Evolutionary conservation across 2,329 filamentous ascomycete genomes (phyloP).

Genomic region (Pseudopyrenochaeta lycopersici): DNA sequence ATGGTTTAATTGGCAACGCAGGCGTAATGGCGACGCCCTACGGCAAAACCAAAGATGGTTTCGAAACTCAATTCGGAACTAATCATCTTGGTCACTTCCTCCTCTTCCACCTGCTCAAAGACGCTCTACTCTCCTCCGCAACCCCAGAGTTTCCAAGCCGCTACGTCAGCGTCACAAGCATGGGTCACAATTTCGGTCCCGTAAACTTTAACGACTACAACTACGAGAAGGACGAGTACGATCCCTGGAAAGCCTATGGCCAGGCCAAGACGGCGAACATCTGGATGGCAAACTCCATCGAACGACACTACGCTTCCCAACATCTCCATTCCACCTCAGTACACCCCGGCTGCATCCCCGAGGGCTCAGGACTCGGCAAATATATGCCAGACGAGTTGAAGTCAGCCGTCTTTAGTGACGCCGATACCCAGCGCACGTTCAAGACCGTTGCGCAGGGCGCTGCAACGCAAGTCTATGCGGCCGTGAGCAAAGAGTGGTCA

Average conservation of each 20-base stretch:
- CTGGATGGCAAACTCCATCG: constrained; percentile 30
- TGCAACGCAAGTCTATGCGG: constrained; percentile 52
- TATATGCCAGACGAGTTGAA: constrained; percentile 10
- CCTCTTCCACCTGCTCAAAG: constrained; percentile 61
- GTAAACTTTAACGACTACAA: constrained; percentile 55
- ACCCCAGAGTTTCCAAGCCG: constrained; percentile 42
- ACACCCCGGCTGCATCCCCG: constrained; percentile 29
- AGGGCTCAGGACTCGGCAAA: constrained; percentile 4
- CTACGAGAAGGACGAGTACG: constrained; percentile 45
- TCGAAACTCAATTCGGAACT: constrained; percentile 51
- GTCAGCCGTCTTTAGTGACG: constrained; percentile 1
- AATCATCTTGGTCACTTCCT: constrained; percentile 61
- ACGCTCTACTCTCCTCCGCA: constrained; percentile 50
- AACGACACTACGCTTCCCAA: constrained; percentile 17
- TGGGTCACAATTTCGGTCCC: constrained; percentile 48
- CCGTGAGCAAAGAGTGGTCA: constrained; percentile 42
- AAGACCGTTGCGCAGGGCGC: constrained; percentile 51
- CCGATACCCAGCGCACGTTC: constrained; percentile 13
- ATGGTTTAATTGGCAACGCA: constrained; percentile 38
- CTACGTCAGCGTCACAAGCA: constrained; percentile 42
- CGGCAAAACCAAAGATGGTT: constrained; percentile 38
- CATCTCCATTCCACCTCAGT: constrained; percentile 25
- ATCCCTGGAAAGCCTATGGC: constrained; percentile 54
- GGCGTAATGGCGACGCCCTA: constrained; percentile 45
- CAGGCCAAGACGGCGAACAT: constrained; percentile 62